These are phyloP conservation scores for Tuber aestivum DNA, from an alignment of 495 filamentous ascomycete species.

Conservation along the genomic window DNA sequence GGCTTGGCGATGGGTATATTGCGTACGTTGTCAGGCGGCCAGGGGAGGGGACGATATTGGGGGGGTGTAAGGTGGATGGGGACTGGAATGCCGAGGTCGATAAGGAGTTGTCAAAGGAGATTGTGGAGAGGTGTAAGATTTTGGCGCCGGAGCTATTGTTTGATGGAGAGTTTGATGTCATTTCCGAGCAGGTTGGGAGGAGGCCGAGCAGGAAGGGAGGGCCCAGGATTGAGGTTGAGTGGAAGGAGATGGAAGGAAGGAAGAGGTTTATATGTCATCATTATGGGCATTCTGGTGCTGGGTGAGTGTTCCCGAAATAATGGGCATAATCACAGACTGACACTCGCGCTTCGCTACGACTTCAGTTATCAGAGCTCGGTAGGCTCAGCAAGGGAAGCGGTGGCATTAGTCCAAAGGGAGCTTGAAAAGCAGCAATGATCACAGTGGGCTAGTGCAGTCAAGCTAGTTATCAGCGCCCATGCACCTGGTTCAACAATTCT, in stretches of 20 bases:
- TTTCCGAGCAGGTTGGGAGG: constrained; percentile 34
- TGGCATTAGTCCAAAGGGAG: constrained; percentile 25
- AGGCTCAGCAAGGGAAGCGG: constrained; percentile 33
- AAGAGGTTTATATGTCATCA: constrained; percentile 38
- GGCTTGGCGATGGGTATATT: constrained; percentile 30
- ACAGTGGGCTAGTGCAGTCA: background rate
- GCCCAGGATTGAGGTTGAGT: constrained; percentile 36
- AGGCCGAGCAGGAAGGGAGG: constrained; percentile 33
- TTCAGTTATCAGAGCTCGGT: constrained; percentile 39
- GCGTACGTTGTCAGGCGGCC: constrained; percentile 36
- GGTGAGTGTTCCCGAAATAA: constrained; percentile 18
- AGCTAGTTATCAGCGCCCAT: background rate
- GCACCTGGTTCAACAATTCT: constrained; percentile 6
- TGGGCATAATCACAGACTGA: background rate
- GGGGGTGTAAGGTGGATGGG: constrained; percentile 34
- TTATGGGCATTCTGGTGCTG: constrained; percentile 37
- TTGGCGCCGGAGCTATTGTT: constrained; percentile 40
- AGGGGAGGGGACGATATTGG: constrained; percentile 37
- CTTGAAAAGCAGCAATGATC: constrained; percentile 13
- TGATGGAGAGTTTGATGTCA: constrained; percentile 38
- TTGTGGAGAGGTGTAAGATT: constrained; percentile 29
- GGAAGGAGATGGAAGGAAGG: constrained; percentile 16
- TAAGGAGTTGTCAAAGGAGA: constrained; percentile 22
- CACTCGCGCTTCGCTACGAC: constrained; percentile 1
- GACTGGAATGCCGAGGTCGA: constrained; percentile 38